These are phyloP conservation scores for Salvia splendens DNA, from an alignment of 257 asterid species.

Conservation along the genomic window DNA sequence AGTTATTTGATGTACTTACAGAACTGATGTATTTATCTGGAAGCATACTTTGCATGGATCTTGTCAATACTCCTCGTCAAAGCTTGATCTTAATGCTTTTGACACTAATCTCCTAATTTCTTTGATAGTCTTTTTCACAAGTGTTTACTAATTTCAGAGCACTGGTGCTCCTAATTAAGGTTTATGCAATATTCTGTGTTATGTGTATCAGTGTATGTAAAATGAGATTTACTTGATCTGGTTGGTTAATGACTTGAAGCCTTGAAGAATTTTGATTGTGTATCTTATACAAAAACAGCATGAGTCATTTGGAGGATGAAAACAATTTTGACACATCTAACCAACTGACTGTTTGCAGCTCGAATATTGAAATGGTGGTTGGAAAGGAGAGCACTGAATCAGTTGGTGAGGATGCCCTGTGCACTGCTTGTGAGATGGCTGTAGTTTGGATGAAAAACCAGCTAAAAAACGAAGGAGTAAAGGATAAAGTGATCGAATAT, in stretches of 20 bases:
- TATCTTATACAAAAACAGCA: neutral
- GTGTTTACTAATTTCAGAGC: neutral
- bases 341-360: conserved; percentile 50
- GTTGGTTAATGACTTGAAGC: neutral
- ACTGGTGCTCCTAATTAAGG: neutral
- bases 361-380: conserved; percentile 75
- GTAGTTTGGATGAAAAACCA: conserved; percentile 93
- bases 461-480: conserved; percentile 55
- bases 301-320: neutral
- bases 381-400: conserved; percentile 46
- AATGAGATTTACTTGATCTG: neutral
- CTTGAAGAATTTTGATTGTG: neutral
- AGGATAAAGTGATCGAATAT: conserved; percentile 69
- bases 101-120: neutral
- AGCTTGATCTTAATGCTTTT: neutral
- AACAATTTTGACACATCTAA: neutral
- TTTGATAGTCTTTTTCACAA: neutral
- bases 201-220: neutral
- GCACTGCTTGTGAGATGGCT: conserved; percentile 90
- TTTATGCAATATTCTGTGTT: neutral
- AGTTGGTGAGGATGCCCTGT: conserved; percentile 51
- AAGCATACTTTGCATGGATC: neutral
- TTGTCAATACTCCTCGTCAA: neutral
- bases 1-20: neutral
- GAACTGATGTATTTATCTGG: neutral